Evolutionary conservation across 768 basidiomycete species (phyloP), one percentile per base, ranked within the genome.

Genomic region (Steccherinum ochraceum): DNA sequence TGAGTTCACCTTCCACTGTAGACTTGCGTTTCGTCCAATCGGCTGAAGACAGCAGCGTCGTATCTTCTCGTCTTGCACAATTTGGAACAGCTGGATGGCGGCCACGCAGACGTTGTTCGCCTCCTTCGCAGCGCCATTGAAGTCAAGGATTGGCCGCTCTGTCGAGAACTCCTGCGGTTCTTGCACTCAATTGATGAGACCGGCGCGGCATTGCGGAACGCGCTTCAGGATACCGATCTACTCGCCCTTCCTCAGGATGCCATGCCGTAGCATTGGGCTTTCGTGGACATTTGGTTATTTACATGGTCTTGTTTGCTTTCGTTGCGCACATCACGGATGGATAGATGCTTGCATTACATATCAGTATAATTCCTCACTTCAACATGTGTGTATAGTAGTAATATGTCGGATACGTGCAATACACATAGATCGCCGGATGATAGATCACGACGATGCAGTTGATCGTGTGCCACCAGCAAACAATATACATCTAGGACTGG

Each of bases 51-150:
- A 2, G 95, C 95, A 0, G 83, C 86, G 19, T 93, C 91, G 5
- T 97, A 97, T 67, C 77, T 99, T 10, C 76, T 99, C 24, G 93
- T 98, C 2, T 70, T 99, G 47, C 94, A 97, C 63, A 93, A 89
- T 58, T 77, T 97, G 48, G 94, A 97, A 62, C 90, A 93, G 54
- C 72, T 92, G 46, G 88, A 93, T 56, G 86, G 88, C 62, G 71
- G 80, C 59, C 81, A 83, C 61, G 77, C 75, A 27, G 91, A 97
- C 59, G 92, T 87, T 2, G 78, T 92, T 21, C 79, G 90, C 30
- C 73, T 99, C 20, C 71, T 99, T 46, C 79, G 78, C 45, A 78
- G 77, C 51, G 93, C 93, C 5, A 75, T 91, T 18, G 78, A 79
- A 5, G 81, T 77, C 3, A 80, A 86, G 53, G 92, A 96, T 47